Conservation (phyloP, 2,329 filamentous ascomycete genomes). For the Herpotrichia juniperi region DNA sequence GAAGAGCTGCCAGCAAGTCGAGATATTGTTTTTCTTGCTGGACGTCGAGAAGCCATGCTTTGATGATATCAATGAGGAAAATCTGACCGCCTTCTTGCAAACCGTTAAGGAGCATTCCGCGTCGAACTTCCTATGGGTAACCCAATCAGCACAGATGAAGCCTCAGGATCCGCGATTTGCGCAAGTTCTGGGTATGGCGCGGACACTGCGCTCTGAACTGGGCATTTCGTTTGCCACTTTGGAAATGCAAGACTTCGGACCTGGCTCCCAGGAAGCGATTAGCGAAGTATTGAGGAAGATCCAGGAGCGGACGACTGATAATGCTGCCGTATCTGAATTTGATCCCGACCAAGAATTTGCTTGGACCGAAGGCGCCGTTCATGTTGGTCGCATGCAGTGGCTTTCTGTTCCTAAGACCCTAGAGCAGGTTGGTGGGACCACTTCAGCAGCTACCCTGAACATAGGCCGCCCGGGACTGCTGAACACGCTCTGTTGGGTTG, state of each 20-base stretch:
- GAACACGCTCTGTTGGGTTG: not conserved
- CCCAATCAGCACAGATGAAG: slow-evolving; percentile 20
- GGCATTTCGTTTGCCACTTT: slow-evolving; percentile 30
- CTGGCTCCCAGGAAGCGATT: not conserved
- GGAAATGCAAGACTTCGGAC: slow-evolving; percentile 20
- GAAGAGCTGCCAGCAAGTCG: no score
- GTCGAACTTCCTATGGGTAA: slow-evolving; percentile 38
- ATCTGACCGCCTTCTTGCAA: slow-evolving; percentile 16
- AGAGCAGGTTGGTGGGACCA: not conserved
- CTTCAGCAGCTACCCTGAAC: not conserved
- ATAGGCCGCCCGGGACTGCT: not conserved
- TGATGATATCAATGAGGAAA: slow-evolving; percentile 19
- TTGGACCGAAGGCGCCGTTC: not conserved
- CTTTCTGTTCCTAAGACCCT: no score
- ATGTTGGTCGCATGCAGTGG: not conserved
- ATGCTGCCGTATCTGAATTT: not conserved
- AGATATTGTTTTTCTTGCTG: slow-evolving; percentile 17
- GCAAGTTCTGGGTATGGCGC: slow-evolving; percentile 32
- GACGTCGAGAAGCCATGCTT: slow-evolving; percentile 31
- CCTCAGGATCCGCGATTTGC: slow-evolving; percentile 36
- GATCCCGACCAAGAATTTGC: not conserved
- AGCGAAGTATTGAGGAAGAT: slow-evolving; percentile 14
- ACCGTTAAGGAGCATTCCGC: not conserved
- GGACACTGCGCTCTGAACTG: slow-evolving; percentile 36
- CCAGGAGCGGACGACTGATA: not conserved